Evolutionary conservation across 805 yeast genomes (phyloP).

Genomic region (Candida stauntonica): DNA sequence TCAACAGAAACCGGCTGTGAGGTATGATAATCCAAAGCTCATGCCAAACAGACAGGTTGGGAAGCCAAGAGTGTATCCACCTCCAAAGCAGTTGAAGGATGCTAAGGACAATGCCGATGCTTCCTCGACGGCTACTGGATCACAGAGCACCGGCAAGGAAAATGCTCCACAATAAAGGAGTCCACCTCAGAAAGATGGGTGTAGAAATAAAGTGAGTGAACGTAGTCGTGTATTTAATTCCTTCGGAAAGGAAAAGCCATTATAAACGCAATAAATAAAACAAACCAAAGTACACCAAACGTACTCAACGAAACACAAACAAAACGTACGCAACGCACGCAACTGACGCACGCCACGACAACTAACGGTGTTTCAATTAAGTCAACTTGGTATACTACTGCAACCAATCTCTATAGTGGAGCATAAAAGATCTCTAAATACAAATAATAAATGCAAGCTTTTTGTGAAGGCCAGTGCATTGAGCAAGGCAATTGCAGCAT

Average conservation of each 20-base stretch:
- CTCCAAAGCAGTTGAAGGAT: conserved; percentile 16
- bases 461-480: background rate
- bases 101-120: background rate
- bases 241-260: too few species aligned
- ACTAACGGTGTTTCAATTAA: too few species aligned
- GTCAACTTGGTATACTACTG: background rate
- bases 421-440: background rate
- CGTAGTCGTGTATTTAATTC: too few species aligned
- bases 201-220: too few species aligned
- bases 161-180: too few species aligned
- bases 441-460: background rate
- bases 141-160: too few species aligned
- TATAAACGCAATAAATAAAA: too few species aligned
- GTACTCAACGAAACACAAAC: background rate
- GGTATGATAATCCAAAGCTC: conserved; percentile 27
- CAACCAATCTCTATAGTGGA: background rate
- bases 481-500: background rate
- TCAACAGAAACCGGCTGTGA: conserved; percentile 9
- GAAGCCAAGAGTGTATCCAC: conserved; percentile 26
- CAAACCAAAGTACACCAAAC: background rate
- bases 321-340: background rate
- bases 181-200: too few species aligned
- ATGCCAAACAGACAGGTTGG: conserved; percentile 28
- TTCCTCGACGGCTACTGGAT: too few species aligned
- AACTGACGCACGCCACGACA: too few species aligned